A percentile compares a stretch with the other conserved stretches of the same genome.
phyloP scores from a whole-genome alignment of 1,284 basidiomycete genomes.

The Chalciporus sp. region DNA sequence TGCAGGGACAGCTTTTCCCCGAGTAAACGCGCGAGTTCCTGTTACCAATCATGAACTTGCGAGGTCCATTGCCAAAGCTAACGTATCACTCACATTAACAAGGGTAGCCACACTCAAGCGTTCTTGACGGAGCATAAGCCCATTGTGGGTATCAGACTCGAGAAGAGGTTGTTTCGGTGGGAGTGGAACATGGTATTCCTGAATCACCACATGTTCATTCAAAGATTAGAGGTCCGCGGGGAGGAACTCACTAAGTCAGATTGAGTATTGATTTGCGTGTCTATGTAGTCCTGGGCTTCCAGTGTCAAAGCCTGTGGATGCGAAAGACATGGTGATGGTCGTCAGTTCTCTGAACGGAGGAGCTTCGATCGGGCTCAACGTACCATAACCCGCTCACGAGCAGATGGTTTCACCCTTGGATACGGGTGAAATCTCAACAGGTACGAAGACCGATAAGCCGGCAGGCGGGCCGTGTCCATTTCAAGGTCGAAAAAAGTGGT shows the following conservation, averaged over 20 bases:
- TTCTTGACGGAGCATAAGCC: neutral
- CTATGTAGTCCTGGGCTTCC: neutral
- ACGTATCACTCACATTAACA: too few relatives aligned
- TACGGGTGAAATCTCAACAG: slow-evolving; percentile 32
- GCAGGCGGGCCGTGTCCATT: slow-evolving; percentile 25
- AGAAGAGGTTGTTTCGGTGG: slow-evolving; percentile 9
- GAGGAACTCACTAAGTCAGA: slow-evolving; percentile 6
- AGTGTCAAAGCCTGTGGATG: slow-evolving; percentile 8
- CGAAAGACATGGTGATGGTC: too few relatives aligned
- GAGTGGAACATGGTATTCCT: slow-evolving; percentile 14
- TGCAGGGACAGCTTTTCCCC: too few relatives aligned
- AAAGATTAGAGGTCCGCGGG: neutral
- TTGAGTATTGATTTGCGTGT: neutral
- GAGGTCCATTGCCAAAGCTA: too few relatives aligned
- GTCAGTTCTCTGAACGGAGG: neutral
- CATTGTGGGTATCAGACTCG: neutral
- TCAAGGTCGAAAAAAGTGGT: neutral
- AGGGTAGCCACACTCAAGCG: too few relatives aligned
- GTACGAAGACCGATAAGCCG: slow-evolving; percentile 34
- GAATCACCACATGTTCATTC: neutral
- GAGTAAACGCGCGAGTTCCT: too few relatives aligned
- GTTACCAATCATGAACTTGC: too few relatives aligned
- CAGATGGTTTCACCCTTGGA: slow-evolving; percentile 25
- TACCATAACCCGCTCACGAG: slow-evolving; percentile 30
- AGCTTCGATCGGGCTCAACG: slow-evolving; percentile 1